A percentile compares a stretch with the other conserved stretches of the same genome.
phyloP scores from a whole-genome alignment of 257 asterid species.

The Linderniella brevidens region DNA sequence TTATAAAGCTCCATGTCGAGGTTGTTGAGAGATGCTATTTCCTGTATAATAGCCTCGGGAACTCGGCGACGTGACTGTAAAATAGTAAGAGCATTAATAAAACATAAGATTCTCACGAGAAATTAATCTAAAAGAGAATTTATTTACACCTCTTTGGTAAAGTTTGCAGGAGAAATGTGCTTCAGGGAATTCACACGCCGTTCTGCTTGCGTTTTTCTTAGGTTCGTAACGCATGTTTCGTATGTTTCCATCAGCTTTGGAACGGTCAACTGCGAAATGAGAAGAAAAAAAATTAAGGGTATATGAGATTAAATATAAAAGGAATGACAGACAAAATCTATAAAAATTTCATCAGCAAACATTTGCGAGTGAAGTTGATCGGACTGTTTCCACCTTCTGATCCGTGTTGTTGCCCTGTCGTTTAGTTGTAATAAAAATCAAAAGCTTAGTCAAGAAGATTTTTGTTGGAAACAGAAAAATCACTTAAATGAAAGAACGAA shows the following conservation, averaged over 20 bases:
- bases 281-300: too few relatives aligned
- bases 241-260: constrained; percentile 52
- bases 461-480: too few relatives aligned
- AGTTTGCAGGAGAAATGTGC: constrained; percentile 64
- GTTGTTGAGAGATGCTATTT: constrained; percentile 48
- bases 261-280: constrained; percentile 35
- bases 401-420: constrained; percentile 21
- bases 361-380: constrained; percentile 26
- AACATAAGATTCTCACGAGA: not conserved
- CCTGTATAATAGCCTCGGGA: constrained; percentile 38
- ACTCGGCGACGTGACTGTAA: constrained; percentile 52
- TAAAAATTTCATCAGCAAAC: constrained; percentile 22
- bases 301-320: too few relatives aligned
- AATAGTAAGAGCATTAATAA: constrained; percentile 3
- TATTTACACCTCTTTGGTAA: constrained; percentile 78
- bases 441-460: too few relatives aligned
- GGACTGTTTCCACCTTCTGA: constrained; percentile 18
- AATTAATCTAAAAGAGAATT: constrained; percentile 2
- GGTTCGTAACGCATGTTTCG: constrained; percentile 38
- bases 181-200: constrained; percentile 52
- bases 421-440: too few relatives aligned
- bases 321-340: too few relatives aligned
- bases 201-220: constrained; percentile 41
- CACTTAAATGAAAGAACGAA: too few relatives aligned
- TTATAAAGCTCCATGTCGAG: constrained; percentile 59